Percentiles rank a stretch among this genome's conserved stretches.
Evolutionary conservation across 2,329 filamentous ascomycete genomes (phyloP).

Genomic region (Aspergillus amoenus): DNA sequence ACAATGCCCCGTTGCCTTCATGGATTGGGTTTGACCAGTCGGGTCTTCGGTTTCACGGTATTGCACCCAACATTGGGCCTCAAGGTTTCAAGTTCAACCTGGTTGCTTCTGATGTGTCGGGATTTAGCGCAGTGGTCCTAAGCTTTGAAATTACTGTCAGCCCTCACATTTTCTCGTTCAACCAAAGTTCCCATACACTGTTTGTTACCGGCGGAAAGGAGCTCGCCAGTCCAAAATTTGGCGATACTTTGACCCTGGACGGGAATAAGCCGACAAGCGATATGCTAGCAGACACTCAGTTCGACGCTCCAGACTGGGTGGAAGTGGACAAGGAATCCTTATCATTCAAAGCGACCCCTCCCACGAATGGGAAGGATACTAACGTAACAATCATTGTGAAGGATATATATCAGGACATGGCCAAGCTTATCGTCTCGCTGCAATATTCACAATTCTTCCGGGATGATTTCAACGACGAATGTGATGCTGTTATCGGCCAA

Average conservation of each 20-base stretch:
- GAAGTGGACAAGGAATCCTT: constrained; percentile 63
- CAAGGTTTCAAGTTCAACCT: constrained; percentile 71
- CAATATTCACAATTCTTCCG: constrained; percentile 46
- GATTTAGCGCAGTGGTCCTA: constrained; percentile 67
- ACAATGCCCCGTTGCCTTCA: constrained; percentile 80
- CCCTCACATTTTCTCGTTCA: constrained; percentile 66
- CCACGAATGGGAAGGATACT: constrained; percentile 56
- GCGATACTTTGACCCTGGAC: constrained; percentile 58
- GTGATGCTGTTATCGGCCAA: constrained; percentile 52
- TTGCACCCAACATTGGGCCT: constrained; percentile 67
- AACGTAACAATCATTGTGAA: constrained; percentile 62
- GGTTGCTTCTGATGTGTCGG: constrained; percentile 75
- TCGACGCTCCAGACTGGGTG: constrained; percentile 67
- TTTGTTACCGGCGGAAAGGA: constrained; percentile 56
- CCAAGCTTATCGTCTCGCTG: constrained; percentile 57
- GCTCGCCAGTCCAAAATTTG: constrained; percentile 56
- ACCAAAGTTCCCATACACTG: constrained; percentile 55
- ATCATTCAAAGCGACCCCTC: constrained; percentile 64
- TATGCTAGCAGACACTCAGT: constrained; percentile 54
- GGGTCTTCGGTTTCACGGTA: constrained; percentile 68
- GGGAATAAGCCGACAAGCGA: constrained; percentile 49
- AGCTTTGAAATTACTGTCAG: constrained; percentile 72
- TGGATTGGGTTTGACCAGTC: constrained; percentile 75
- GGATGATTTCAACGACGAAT: constrained; percentile 41
- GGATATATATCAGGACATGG: constrained; percentile 60